Base-by-base conservation (phyloP, 2,329 filamentous ascomycete species). In the Cercospora zeina region DNA sequence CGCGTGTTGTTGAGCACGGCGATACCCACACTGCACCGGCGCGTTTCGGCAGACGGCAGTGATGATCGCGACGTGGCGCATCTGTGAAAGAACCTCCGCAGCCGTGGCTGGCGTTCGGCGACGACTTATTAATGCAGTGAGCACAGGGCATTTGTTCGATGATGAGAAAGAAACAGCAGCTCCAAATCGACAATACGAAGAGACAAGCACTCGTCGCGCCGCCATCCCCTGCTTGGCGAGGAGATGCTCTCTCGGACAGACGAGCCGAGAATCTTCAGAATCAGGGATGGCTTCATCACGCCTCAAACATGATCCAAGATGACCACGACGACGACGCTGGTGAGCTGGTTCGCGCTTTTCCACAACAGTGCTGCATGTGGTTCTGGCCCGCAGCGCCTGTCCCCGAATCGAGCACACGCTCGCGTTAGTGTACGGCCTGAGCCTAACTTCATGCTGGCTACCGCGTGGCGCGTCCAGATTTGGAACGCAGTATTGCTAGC, bases 371-470 rank as follows among this genome's bases (percentile, higher is more conserved):
- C 54, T 50, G 13, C 8, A 47, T 39, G 36, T 34, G 49, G 55
- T 33, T 56, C 61, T 21, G 58, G 49, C 37, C 39, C 49, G 47
- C 39, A 50, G 50, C 36, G 37, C 16, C 19, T 24, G 33, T 19
- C 36, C 19, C 61, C 51, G 24, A 56, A 60, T 63, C 56, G 37
- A 54, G 56, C 31, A 63, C 39, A 42, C 21, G 16, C 19, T 33
- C 37, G 16, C 42, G 21, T 53, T 56, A 56, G 55, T 39, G 55
- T 37, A 19, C 53, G 61, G 61, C 49, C 36, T 54, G 45, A 42
- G 36, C 61, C 57, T 42, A 60, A 63, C 39, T 59, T 49, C 42
- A 51, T 53, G 47, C 27, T 58, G 51, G 36, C 54, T 33, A 39
- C 58, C 42, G 54, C 42, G 36, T 56, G 56, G 61, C 57, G 51